Evolutionary conservation across 139 green algal genomes (phyloP), one percentile per base, ranked within the genome.

Genomic region (Haematococcus lacustris): DNA sequence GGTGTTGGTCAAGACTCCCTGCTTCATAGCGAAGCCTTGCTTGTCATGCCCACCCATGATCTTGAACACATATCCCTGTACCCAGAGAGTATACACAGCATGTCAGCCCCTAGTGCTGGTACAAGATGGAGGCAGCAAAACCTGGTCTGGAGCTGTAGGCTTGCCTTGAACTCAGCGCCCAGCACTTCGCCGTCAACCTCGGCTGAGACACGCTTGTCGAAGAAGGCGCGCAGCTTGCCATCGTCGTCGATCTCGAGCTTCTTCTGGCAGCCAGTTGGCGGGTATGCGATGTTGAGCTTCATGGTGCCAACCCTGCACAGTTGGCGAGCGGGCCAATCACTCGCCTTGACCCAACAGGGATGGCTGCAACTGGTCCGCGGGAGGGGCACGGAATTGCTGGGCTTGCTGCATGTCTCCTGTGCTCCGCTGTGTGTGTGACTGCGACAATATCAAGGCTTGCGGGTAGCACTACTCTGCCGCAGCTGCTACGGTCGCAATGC

Each of bases 181-280:
- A 99, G 90, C 30, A 80, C 77, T 62, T 97, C 94, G 64, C 94
- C 95, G 13, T 92, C 85, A 0, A 99, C 89, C 88, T 99, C 95
- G 70, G 92, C 86, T 37, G 90, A 82, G 26, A 99, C 68, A 68
- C 95, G 86, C 88, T 97, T 97, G 83, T 99, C 96, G 73, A 93
- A 99, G 83, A 99, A 98, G 13, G 91, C 83, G 64, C 95, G 91
- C 88, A 99, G 92, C 90, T 99, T 99, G 70, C 78, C 74, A 28
- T 99, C 96, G 75, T 99, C 96, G 73, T 98, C 94, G 71, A 99
- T 96, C 86, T 99, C 93, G 51, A 99, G 79, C 93, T 99, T 98
- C 89, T 99, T 98, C 85, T 99, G 96, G 80, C 86, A 93, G 13
- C 96, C 96, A 50, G 92, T 99, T n/a, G 86, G 74, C 57, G 96